Evolutionary conservation across 164 flowering plant species (phyloP), one percentile per base, ranked within the genome.

Genomic region (Chimonanthus salicifolius): DNA sequence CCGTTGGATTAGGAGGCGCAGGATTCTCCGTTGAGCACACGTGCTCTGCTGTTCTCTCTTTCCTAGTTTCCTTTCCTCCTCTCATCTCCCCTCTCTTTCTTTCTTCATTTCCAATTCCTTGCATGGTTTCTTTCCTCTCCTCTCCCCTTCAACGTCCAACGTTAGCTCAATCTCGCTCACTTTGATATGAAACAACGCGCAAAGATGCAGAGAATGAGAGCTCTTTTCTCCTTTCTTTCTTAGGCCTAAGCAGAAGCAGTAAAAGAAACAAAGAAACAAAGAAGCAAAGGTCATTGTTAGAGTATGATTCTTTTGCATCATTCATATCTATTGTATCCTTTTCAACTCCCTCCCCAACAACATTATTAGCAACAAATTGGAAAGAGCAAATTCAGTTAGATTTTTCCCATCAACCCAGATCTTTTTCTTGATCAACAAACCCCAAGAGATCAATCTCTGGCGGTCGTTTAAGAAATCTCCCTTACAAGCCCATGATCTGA

Each of bases 61-160:
- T 11, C 66, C 8, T 63, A 9, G 18, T 63, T 8, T 18, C 45
- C 6, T 7, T 20, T 5, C 45, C n/a, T 6, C 47, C 15, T 81
- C 77, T 81, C 68, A 65, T 80, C 81, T 71, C 75, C 74, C 76
- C 78, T 76, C 74, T 71, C 78, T 64, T 82, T 84, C 87, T 80
- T 87, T 84, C 87, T 87, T 33, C 33, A 33, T 33, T 33, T 1
- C 33, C 33, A 33, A 33, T 86, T 86, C 83, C 87, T 75, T 90
- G 92, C 92, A 90, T 90, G 91, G 91, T 83, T 84, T 87, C 88
- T 89, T 89, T 87, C 88, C 33, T 33, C 33, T 33, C 33, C 33
- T 33, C 33, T 33, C 33, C 33, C 33, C 2, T 33, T 33, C 33
- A 33, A 33, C 33, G 33, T 84, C 92, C 91, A 80, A 74, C 69